Base-by-base conservation (phyloP, 169 alveolate species). In the Cryptosporidium baileyi region DNA sequence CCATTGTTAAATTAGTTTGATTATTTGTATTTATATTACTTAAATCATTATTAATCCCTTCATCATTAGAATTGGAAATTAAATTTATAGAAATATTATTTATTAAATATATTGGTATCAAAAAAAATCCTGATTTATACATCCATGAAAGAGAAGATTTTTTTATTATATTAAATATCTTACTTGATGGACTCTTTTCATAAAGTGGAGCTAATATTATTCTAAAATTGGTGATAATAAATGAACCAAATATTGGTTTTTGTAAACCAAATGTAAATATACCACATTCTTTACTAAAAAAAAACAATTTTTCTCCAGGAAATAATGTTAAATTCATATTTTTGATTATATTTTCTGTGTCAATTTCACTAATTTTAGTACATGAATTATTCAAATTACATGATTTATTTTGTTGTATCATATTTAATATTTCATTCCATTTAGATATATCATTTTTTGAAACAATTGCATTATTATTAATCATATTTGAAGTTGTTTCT, bases 241-340 rank as follows among this genome's bases (percentile, higher is more conserved):
- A 54, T 26, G 74, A 54, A 13, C 65, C 85, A 17, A 36, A 54
- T 9, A 74, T 40, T 7, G 85, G 85, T 6, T 38, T n/a, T 9
- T 34, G 54, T 9, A 74, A 22, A 13, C 85, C 85, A 11, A n/a
- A 47, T 6, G 74, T 36, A 8, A 43, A 38, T 15, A 74, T 52
- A 15, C 85, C 85, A 41, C 85, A 52, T 24, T 74, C 65, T 32
- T 74, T 74, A n/a, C 41, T 38, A 32, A 54, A 74, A 28, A 74
- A 38, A 5, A 52, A 0, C 5, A 74, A 11, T n/a, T 24, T 57
- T 41, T 74, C 85, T 0, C 85, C 85, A 24, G 85, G 85, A 40
- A 52, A 19, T 7, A 74, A 32, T 54, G 57, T 2, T 11, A 74
- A 15, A 41, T 54, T 51, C 85, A 65, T 45, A 49, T n/a, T 65